Evolutionary conservation across 352 stramenopile genomes (phyloP).

Genomic region (Pythium rishiriense): DNA sequence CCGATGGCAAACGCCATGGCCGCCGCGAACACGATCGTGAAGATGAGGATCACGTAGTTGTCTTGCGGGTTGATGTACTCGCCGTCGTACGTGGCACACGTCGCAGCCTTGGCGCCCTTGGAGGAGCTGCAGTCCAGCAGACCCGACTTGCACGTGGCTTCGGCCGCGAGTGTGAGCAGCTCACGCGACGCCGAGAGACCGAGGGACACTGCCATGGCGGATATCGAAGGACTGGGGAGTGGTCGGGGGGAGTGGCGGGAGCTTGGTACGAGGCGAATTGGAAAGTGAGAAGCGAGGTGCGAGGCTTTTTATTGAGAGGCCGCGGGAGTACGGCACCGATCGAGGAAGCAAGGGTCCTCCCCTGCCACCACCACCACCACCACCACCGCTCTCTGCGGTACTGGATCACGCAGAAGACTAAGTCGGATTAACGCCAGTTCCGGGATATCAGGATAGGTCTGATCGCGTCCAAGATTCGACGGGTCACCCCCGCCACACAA

Average conservation of each 20-base stretch:
- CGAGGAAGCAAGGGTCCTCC: too few species aligned
- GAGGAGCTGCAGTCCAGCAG: slow-evolving; percentile 23
- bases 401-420: too few species aligned
- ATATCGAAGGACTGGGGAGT: neutral
- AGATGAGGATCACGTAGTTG: slow-evolving; percentile 31
- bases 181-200: slow-evolving; percentile 12
- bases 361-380: too few species aligned
- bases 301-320: too few species aligned
- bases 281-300: neutral
- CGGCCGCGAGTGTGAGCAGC: slow-evolving; percentile 13
- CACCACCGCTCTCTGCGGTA: too few species aligned
- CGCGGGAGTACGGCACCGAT: too few species aligned
- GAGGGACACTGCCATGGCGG: slow-evolving; percentile 12
- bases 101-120: neutral
- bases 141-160: slow-evolving; percentile 20
- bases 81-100: slow-evolving; percentile 30
- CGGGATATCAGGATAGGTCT: too few species aligned
- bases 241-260: neutral
- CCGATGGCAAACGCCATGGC: slow-evolving; percentile 48
- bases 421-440: too few species aligned
- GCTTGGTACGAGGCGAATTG: neutral
- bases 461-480: too few species aligned
- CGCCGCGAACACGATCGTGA: slow-evolving; percentile 28
- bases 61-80: slow-evolving; percentile 24
- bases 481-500: too few species aligned